Evolutionary conservation across 2,329 filamentous ascomycete genomes (phyloP).

Genomic region (Mycocentrospora acerina): DNA sequence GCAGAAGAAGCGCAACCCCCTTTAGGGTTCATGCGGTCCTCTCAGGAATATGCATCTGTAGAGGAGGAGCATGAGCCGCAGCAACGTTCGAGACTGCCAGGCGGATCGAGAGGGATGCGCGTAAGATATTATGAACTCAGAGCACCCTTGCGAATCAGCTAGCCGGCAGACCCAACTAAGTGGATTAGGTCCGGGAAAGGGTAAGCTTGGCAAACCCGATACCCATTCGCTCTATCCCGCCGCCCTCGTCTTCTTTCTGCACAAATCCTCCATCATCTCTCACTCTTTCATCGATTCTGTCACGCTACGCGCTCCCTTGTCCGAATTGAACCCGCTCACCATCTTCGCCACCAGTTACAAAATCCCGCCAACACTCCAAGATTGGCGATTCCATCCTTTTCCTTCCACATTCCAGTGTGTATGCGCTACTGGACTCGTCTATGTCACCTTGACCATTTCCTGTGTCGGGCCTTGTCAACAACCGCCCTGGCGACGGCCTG

Average conservation of each 20-base stretch:
- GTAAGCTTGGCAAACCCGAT: slow-evolving; percentile 19
- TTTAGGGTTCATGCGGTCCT: too few relatives aligned
- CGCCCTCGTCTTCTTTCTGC: slow-evolving; percentile 20
- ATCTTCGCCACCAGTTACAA: slow-evolving; percentile 23
- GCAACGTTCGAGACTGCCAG: too few relatives aligned
- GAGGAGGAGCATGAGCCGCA: too few relatives aligned
- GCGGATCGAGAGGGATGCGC: slow-evolving; percentile 3
- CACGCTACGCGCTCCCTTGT: slow-evolving; percentile 16
- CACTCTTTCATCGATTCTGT: slow-evolving; percentile 18
- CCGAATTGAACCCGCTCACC: slow-evolving; percentile 7
- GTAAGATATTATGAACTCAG: slow-evolving; percentile 10
- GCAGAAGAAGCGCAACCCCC: too few relatives aligned
- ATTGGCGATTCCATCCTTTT: slow-evolving; percentile 16
- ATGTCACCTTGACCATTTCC: slow-evolving; percentile 42
- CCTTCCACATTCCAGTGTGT: slow-evolving; percentile 27
- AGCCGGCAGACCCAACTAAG: slow-evolving; percentile 6
- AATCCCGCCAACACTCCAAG: slow-evolving; percentile 8
- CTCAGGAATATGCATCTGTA: too few relatives aligned
- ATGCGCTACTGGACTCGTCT: slow-evolving; percentile 36
- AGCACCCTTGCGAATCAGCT: slow-evolving; percentile 3
- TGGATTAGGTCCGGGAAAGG: slow-evolving; percentile 26
- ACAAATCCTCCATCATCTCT: slow-evolving; percentile 21
- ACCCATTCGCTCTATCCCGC: slow-evolving; percentile 14
- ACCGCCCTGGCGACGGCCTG: slow-evolving; percentile 29
- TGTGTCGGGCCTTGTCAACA: slow-evolving; percentile 28